Evolutionary conservation across 768 basidiomycete genomes (phyloP), one percentile per base, ranked within the genome.

Genomic region (Pisolithus tinctorius): DNA sequence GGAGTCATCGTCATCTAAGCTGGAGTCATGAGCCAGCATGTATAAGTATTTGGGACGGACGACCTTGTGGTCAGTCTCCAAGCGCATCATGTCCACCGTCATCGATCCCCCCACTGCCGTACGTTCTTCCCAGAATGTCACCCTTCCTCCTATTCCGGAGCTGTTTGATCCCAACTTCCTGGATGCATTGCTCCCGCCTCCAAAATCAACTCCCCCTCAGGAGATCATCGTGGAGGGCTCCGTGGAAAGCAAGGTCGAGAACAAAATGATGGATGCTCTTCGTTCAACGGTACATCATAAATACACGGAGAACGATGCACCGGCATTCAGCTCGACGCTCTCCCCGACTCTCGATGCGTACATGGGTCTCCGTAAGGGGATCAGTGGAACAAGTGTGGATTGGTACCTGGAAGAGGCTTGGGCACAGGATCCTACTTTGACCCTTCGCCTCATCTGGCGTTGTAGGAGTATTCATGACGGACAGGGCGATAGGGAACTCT

Each of bases 381-480:
- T 65, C 0, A 17, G 49, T 2, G 58, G 60, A 2, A 16, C 27
- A 0, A 43, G 53, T 0, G 58, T 81, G 17, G 63, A 72, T 45
- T 34, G 43, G 0, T 60, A 71, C 43, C 72, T 88, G 1, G 58
- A 61, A 0, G 67, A 72, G 5, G 73, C 83, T 2, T 88, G 84
- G 84, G 62, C 59, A 26, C 78, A 82, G 52, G 80, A 86, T 58
- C 68, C 83, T 0, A 55, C 61, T 7, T 56, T 81, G n/a, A 84
- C 85, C 1, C 71, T 87, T 36, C 73, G 74, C 31, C 69, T 87
- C 50, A 83, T 89, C 54, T 87, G 84, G 82, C 79, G 81, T 51
- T 59, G 77, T 44, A 65, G 85, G 29, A 85, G 82, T 36, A 86
- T 89, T 29, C 83, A 84, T 51, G 82, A 88, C 40, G 85, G 86